Percentiles rank a stretch among this genome's conserved stretches.
These are phyloP conservation scores for Fistulifera pelliculosa DNA, from an alignment of 108 stramenopile species.

Conservation along the genomic window DNA sequence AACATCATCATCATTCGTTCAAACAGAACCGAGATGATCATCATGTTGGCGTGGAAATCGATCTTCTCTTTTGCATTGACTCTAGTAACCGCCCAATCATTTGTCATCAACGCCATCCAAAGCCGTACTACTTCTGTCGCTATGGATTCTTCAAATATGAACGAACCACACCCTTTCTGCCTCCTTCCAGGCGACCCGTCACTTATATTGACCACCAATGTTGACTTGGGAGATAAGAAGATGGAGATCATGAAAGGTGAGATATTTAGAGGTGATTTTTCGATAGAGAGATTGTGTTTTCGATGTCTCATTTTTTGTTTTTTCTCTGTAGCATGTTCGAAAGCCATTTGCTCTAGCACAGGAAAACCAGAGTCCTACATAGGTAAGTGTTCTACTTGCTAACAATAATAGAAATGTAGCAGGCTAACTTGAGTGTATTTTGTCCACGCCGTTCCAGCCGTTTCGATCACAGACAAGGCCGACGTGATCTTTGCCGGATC, in stretches of 20 bases:
- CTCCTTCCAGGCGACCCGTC: slow-evolving; percentile 72
- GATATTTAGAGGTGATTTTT: neutral
- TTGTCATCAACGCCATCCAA: too few relatives aligned
- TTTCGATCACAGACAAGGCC: slow-evolving; percentile 68
- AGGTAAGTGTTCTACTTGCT: slow-evolving; percentile 26
- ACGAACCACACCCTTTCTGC: slow-evolving; percentile 19
- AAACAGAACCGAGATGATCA: too few relatives aligned
- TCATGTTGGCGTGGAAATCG: too few relatives aligned
- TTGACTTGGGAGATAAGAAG: slow-evolving; percentile 72
- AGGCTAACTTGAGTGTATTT: neutral
- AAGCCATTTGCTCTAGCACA: slow-evolving; percentile 36
- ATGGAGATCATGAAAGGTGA: slow-evolving; percentile 58
- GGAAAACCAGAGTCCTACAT: slow-evolving; percentile 77
- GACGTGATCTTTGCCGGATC: slow-evolving; percentile 64
- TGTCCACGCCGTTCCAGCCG: slow-evolving; percentile 20
- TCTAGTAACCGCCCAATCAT: too few relatives aligned
- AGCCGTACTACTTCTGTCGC: too few relatives aligned
- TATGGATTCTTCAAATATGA: too few relatives aligned
- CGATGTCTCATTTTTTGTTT: neutral
- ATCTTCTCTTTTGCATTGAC: too few relatives aligned
- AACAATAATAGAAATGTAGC: neutral
- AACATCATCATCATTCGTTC: too few relatives aligned
- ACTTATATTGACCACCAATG: slow-evolving; percentile 57
- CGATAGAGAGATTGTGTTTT: too few relatives aligned
- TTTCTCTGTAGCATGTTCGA: slow-evolving; percentile 30